Evolutionary conservation across 2,329 filamentous ascomycete genomes (phyloP).

Genomic region (Chrysoporthe austroafricana): DNA sequence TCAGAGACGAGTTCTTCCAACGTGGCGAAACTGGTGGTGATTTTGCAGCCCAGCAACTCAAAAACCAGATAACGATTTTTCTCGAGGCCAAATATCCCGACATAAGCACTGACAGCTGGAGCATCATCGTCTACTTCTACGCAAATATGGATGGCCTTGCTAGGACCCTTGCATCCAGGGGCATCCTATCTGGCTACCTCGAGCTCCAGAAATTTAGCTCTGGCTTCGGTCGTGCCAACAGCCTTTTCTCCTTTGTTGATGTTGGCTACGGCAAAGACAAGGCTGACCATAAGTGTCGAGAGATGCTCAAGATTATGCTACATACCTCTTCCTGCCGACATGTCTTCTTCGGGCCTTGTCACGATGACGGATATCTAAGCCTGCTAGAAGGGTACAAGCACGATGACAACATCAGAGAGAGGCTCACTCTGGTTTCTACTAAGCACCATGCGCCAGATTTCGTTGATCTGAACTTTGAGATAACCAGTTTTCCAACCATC

Average conservation of each 20-base stretch:
- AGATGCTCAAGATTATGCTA: slow-evolving; percentile 41
- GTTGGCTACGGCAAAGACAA: slow-evolving; percentile 42
- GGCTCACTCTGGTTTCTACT: slow-evolving; percentile 39
- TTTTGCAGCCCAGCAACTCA: slow-evolving; percentile 38
- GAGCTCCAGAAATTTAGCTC: slow-evolving; percentile 40
- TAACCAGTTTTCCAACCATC: slow-evolving; percentile 35
- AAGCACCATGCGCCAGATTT: slow-evolving; percentile 39
- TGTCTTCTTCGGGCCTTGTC: slow-evolving; percentile 40
- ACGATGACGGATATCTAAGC: slow-evolving; percentile 42
- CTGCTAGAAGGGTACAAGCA: slow-evolving; percentile 39
- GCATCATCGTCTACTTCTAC: slow-evolving; percentile 40
- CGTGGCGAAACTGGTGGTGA: slow-evolving; percentile 40
- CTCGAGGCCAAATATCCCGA: slow-evolving; percentile 34
- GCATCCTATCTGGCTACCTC: slow-evolving; percentile 32
- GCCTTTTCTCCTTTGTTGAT: slow-evolving; percentile 41
- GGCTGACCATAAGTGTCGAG: slow-evolving; percentile 41
- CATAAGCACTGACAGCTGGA: slow-evolving; percentile 37
- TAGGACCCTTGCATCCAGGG: slow-evolving; percentile 35
- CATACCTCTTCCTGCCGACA: slow-evolving; percentile 38
- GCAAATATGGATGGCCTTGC: slow-evolving; percentile 40
- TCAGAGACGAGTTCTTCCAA: slow-evolving; percentile 39
- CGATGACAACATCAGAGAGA: slow-evolving; percentile 32
- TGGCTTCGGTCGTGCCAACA: slow-evolving; percentile 39
- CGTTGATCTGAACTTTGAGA: slow-evolving; percentile 36
- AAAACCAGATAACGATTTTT: slow-evolving; percentile 33